phyloP scores from a whole-genome alignment of 176 grass and related monocot genomes.

The Cymbopogon citratus region DNA sequence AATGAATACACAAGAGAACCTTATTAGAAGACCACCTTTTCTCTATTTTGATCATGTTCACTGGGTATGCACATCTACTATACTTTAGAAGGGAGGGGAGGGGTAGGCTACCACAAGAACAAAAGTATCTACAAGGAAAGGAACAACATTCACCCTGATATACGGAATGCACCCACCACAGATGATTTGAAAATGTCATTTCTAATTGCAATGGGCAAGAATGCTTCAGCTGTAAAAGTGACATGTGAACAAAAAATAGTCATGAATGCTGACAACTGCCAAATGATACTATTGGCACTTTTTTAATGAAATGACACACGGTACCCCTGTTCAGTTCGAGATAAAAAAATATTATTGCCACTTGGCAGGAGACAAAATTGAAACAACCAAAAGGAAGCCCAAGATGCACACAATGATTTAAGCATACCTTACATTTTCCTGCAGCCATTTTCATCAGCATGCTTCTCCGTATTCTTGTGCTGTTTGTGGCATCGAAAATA shows the following conservation, averaged over 20 bases:
- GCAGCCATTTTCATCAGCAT: constrained; percentile 97
- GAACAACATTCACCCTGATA: constrained; percentile 4
- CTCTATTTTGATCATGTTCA: not conserved
- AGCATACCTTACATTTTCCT: constrained; percentile 94
- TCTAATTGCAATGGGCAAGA: not conserved
- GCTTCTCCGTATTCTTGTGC: constrained; percentile 84
- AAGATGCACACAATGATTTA: not conserved
- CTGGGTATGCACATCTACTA: not conserved
- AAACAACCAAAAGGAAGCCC: constrained; percentile 7
- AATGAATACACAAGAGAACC: constrained; percentile 4
- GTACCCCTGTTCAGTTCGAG: not conserved
- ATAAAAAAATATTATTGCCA: not conserved
- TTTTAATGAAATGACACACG: not conserved
- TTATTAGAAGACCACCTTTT: not conserved
- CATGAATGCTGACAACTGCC: not conserved
- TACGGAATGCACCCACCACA: not conserved
- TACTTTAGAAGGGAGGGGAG: not conserved
- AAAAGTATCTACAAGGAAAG: constrained; percentile 12
- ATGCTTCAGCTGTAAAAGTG: not conserved
- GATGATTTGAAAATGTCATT: not conserved
- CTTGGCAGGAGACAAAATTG: not conserved
- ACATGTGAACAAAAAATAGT: not conserved
- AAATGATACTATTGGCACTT: not conserved
- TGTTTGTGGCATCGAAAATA: constrained; percentile 99
- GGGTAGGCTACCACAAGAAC: not conserved